A percentile compares a stretch with the other conserved stretches of the same genome.
These are phyloP conservation scores for Neophaeococcomyces aloes DNA, from an alignment of 2,329 filamentous ascomycete species.

Conservation along the genomic window DNA sequence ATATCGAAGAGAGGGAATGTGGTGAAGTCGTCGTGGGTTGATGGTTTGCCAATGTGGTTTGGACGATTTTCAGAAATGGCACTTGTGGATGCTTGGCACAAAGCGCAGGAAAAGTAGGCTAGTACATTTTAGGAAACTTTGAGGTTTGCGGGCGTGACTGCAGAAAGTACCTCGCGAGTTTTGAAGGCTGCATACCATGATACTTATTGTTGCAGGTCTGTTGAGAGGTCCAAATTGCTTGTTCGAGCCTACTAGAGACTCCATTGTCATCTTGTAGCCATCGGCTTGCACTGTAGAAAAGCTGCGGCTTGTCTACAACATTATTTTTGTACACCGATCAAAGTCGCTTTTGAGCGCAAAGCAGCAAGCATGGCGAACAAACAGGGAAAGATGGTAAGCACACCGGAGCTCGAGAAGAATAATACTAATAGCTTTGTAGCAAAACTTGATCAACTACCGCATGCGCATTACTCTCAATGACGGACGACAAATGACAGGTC, in stretches of 20 bases:
- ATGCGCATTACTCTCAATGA: constrained; percentile 96
- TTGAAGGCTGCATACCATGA: not conserved
- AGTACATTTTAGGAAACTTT: not conserved
- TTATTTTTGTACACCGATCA: constrained; percentile 12
- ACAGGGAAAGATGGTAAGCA: constrained; percentile 97
- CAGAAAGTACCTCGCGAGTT: not conserved
- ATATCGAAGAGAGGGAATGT: not conserved
- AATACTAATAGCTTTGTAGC: constrained; percentile 39
- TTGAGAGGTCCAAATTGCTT: constrained; percentile 9
- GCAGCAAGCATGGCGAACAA: constrained; percentile 64
- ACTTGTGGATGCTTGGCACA: constrained; percentile 2
- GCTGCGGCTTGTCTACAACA: constrained; percentile 17
- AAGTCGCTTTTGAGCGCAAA: constrained; percentile 40
- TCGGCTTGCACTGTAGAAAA: constrained; percentile 16
- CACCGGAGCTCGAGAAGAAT: not conserved
- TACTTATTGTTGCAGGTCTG: not conserved
- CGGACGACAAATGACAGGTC: constrained; percentile 89
- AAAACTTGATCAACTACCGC: constrained; percentile 88
- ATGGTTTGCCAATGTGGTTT: not conserved
- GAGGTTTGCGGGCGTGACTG: constrained; percentile 1
- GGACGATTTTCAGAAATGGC: not conserved
- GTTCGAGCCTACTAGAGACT: constrained; percentile 16
- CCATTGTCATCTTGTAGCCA: constrained; percentile 14
- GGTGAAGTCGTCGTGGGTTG: not conserved
- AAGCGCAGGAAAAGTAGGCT: constrained; percentile 4